Base-by-base conservation (phyloP, 805 yeast species). In the Sugiyamaella valdiviana region DNA sequence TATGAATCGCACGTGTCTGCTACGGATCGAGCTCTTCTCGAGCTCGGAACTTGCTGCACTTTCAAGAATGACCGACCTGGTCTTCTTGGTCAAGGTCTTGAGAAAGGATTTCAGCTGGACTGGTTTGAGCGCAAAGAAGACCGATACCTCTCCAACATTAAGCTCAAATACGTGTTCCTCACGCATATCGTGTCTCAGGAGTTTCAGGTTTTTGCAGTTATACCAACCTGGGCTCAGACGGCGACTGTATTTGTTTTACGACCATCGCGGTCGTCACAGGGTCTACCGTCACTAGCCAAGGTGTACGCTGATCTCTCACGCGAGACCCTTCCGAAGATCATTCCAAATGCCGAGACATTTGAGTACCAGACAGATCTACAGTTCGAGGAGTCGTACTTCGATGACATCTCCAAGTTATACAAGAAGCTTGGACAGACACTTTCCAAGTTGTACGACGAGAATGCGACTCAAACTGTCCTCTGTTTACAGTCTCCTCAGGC, bases 1-100 rank as follows among this genome's bases (percentile, higher is more conserved):
- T 90, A 84, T 67, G 99, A 93, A 63, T 68, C 88, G 5, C 77
- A 85, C 21, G 72, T 93, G 36, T 72, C 71, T 6, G 65, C 87
- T 0, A 69, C 76, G 3, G 91, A 88, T 51, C 70, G 96, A 42
- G 88, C 88, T 0, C 76, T 88, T 39, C 76, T 93, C 54, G 83
- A 83, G 26, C 68, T 93, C 15, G 98, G 99, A 2, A 72, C 81
- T 20, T 72, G 79, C 14, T 84, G 90, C 17, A 73, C 73, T 14
- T 83, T 90, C 54, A 86, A 80, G 53, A 82, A 83, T 40, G 70
- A 79, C 1, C 73, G 76, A 48, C 77, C 86, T n/a, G 96, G 97
- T 6, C 80, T 89, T 0, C 69, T 95, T 7, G 95, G 97, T 6
- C 78, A 76, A 58, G 95, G 96, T 23, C 68, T 93, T 49, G 89